Evolutionary conservation across 73 alveolate species (phyloP).

Genomic region (Halteria grandinella): DNA sequence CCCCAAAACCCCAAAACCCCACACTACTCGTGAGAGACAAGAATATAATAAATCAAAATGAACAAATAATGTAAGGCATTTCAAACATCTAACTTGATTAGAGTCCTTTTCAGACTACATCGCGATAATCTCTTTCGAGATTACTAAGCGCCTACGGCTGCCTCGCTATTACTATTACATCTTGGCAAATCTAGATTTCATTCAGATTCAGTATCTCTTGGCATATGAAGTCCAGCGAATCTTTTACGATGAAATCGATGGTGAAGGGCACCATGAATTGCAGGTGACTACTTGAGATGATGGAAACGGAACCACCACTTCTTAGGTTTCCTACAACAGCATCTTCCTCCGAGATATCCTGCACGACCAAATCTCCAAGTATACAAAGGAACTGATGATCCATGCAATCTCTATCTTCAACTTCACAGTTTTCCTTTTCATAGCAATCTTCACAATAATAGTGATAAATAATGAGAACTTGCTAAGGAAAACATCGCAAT

Average conservation of each 20-base stretch:
- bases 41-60: no score
- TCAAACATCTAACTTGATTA: background rate
- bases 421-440: background rate
- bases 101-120: conserved; percentile 38
- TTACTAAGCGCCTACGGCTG: conserved; percentile 1
- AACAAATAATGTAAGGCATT: background rate
- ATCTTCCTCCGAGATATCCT: conserved; percentile 32
- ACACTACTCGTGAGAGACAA: no score
- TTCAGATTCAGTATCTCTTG: no score
- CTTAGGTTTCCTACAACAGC: no score
- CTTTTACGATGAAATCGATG: no score
- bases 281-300: no score
- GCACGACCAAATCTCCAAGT: conserved; percentile 13
- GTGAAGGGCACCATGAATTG: no score
- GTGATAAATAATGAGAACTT: conserved; percentile 22
- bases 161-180: conserved; percentile 17
- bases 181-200: background rate
- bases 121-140: conserved; percentile 25
- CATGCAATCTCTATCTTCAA: background rate
- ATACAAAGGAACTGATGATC: background rate
- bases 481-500: conserved; percentile 24
- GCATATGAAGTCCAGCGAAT: no score
- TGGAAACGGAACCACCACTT: no score
- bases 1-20: no score
- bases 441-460: background rate